These are phyloP conservation scores for Gastrodia elata DNA, from an alignment of 106 monocot species.

Conservation along the genomic window DNA sequence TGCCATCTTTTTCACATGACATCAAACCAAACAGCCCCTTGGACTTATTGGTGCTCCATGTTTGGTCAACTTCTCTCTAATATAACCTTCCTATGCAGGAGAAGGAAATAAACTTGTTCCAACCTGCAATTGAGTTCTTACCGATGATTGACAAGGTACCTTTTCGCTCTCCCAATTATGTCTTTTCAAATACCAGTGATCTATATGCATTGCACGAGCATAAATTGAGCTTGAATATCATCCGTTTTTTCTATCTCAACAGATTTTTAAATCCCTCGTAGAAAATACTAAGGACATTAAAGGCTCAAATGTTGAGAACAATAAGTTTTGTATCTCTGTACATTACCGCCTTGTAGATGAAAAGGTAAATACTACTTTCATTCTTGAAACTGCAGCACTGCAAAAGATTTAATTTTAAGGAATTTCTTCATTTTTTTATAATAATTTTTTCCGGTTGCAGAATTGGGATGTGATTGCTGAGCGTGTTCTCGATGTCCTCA, in stretches of 20 bases:
- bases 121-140: conserved; percentile 72
- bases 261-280: conserved; percentile 76
- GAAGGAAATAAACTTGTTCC: conserved; percentile 61
- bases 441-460: conserved; percentile 14
- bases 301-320: conserved; percentile 68
- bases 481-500: conserved; percentile 40
- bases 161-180: background rate
- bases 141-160: conserved; percentile 76
- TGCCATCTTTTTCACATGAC: too few species aligned
- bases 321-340: conserved; percentile 77
- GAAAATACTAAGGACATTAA: conserved; percentile 43
- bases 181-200: background rate
- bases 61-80: too few species aligned
- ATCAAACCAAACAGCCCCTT: too few species aligned
- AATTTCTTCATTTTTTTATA: background rate
- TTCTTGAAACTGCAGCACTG: background rate
- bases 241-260: background rate
- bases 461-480: conserved; percentile 46
- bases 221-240: background rate
- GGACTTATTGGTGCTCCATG: too few species aligned
- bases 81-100: conserved; percentile 25
- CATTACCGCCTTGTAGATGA: conserved; percentile 73
- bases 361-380: conserved; percentile 32
- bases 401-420: background rate
- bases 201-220: background rate